Evolutionary conservation across 2,329 filamentous ascomycete species (phyloP), one percentile per base, ranked within the genome.

Genomic region (Akanthomyces dipterigenus): DNA sequence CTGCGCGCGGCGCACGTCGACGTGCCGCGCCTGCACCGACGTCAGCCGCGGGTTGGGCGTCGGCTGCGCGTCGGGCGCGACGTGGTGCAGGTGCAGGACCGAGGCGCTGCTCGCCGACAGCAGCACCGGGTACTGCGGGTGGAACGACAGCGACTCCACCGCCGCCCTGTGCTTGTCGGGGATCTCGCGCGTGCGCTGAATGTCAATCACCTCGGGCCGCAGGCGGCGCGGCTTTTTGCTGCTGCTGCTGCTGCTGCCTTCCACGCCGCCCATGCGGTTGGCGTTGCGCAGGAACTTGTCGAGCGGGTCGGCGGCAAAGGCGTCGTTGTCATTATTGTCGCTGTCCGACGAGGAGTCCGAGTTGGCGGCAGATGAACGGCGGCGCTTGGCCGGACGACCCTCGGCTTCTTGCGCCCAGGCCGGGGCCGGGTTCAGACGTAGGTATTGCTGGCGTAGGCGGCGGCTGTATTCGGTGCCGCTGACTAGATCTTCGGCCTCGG

Each of bases 1-100:
- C 42, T 89, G 84, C 7, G 93, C 91, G 12, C 89, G 91, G 62
- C 88, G 86, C 58, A 99, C 82, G n/a, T 93, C 90, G 0, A 92
- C 93, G 65, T 85, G 84, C 70, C 88, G 88, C 70, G 96, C 84
- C 73, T 97, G 92, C 24, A 98, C 84, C 16, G 92, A 96, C 1
- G 93, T 97, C 61, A 98, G 82, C 43, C 93, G 86, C 8, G 93
- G 95, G 72, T 98, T 96, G 20, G 92, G 90, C 38, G 85, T 88
- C 40, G 88, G 88, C 69, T 85, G 84, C 26, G 88, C 88, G 56
- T 84, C 85, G 48, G 88, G 89, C 43, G 89, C 88, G 67, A 98
- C 85, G 72, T 97, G 93, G 75, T 99, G 93, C 50, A 99, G 82
- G 73, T 89, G 92, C 60, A 98, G 82, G 5, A 93, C 89, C 22